Conservation (phyloP, 768 basidiomycete species). For the Coprinopsis sp. region DNA sequence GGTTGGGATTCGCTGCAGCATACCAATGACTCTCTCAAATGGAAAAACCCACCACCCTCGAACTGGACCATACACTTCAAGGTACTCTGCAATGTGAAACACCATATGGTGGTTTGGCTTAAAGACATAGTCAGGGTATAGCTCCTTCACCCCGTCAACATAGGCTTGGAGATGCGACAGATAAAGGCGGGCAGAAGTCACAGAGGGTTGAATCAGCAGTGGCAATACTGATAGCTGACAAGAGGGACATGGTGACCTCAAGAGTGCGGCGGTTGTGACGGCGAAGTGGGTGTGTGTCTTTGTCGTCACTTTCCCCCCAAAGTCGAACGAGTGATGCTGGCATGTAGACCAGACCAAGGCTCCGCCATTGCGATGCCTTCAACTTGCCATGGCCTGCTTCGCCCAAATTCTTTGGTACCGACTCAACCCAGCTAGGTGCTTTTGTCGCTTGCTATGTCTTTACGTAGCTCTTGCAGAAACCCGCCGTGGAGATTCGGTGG, state of each 20-base stretch:
- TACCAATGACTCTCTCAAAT: conserved; percentile 31
- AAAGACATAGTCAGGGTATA: conserved; percentile 27
- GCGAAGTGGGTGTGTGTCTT: conserved; percentile 16
- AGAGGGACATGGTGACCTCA: conserved; percentile 18
- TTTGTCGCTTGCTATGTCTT: conserved; percentile 17
- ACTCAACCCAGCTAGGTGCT: conserved; percentile 23
- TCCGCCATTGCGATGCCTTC: conserved; percentile 34
- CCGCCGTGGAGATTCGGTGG: conserved; percentile 7
- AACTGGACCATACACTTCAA: conserved; percentile 30
- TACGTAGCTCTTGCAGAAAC: conserved; percentile 18
- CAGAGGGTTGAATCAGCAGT: conserved; percentile 17
- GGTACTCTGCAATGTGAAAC: conserved; percentile 30
- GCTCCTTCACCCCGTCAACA: conserved; percentile 20
- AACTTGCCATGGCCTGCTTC: conserved; percentile 22
- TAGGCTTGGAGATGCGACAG: conserved; percentile 21
- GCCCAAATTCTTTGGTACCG: conserved; percentile 19
- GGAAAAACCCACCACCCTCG: conserved; percentile 33
- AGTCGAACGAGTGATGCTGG: conserved; percentile 28
- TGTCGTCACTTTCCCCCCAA: conserved; percentile 21
- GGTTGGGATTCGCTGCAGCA: conserved; percentile 14
- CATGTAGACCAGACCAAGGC: conserved; percentile 26
- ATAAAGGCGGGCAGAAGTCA: conserved; percentile 7
- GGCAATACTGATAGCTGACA: conserved; percentile 17
- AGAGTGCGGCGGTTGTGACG: conserved; percentile 19
- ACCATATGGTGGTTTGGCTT: conserved; percentile 35